phyloP scores from a whole-genome alignment of 345 rosid species.

The Eucalyptus cloeziana region DNA sequence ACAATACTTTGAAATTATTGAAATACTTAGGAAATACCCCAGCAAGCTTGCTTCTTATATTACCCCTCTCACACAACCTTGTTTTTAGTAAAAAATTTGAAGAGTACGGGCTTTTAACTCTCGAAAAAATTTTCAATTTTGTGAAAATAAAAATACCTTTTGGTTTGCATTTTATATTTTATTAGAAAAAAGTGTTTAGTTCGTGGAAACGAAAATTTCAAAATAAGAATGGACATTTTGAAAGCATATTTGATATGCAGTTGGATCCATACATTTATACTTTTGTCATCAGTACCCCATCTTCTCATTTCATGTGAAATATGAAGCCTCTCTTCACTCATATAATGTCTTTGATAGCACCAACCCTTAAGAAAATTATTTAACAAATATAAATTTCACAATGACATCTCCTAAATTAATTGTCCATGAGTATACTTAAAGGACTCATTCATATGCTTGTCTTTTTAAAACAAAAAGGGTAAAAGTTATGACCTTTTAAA shows the following conservation, averaged over 20 bases:
- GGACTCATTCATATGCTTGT: not conserved
- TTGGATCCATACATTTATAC: not conserved
- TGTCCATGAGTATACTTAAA: not conserved
- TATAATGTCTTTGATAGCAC: not conserved
- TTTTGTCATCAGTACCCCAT: not conserved
- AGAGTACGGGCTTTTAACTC: no score
- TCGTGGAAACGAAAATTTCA: not conserved
- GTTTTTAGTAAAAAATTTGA: not conserved
- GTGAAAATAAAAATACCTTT: no score
- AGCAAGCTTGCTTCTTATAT: not conserved
- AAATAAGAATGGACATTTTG: not conserved
- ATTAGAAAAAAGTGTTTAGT: not conserved
- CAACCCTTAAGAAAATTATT: not conserved
- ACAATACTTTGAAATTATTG: no score
- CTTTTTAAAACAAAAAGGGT: not conserved
- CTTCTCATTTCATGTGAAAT: not conserved
- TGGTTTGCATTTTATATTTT: no score
- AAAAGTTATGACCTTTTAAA: not conserved
- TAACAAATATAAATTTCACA: not conserved
- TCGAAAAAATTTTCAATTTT: accelerated
- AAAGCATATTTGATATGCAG: not conserved
- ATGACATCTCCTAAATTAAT: not conserved
- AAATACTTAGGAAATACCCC: not conserved
- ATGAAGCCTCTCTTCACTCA: not conserved
- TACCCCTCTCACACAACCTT: not conserved